Percentiles rank a stretch among this genome's conserved stretches.
Conservation (phyloP, 768 basidiomycete species). For the Mycena kentingensis region DNA sequence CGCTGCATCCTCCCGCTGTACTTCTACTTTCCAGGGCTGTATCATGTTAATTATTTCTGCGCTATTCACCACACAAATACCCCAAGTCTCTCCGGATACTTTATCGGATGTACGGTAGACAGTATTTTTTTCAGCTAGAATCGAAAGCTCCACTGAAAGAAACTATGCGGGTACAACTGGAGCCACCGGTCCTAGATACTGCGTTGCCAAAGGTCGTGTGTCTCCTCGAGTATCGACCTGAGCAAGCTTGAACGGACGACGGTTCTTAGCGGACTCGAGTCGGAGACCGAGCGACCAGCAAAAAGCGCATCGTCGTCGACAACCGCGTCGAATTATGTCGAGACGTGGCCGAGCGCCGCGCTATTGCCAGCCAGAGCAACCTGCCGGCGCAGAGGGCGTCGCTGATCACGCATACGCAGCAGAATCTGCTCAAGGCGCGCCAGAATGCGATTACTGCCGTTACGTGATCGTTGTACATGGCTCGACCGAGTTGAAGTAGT, state of each 20-base stretch:
- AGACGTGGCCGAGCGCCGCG: constrained; percentile 58
- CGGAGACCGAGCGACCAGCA: constrained; percentile 73
- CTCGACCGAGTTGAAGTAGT: too few relatives aligned
- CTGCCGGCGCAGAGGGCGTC: constrained; percentile 76
- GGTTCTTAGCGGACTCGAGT: constrained; percentile 77
- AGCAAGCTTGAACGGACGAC: constrained; percentile 69
- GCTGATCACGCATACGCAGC: constrained; percentile 79
- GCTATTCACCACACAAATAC: constrained; percentile 22
- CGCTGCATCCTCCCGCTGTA: constrained; percentile 10
- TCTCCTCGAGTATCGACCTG: too few relatives aligned
- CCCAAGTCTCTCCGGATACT: too few relatives aligned
- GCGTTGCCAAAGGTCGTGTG: too few relatives aligned
- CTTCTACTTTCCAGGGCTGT: constrained; percentile 18
- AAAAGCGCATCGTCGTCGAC: constrained; percentile 59
- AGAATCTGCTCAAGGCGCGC: constrained; percentile 82
- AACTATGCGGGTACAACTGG: too few relatives aligned
- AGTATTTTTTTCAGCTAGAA: constrained; percentile 13
- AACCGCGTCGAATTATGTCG: constrained; percentile 55
- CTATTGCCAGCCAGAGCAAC: constrained; percentile 52
- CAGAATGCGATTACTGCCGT: constrained; percentile 89
- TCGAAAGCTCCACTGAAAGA: constrained; percentile 18
- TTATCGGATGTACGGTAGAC: constrained; percentile 22
- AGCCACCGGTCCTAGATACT: too few relatives aligned
- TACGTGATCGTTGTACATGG: too few relatives aligned
- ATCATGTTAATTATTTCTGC: constrained; percentile 29